A percentile compares a stretch with the other conserved stretches of the same genome.
phyloP scores from a whole-genome alignment of 78 protist genomes.

The Cavenderia fasciculata region DNA sequence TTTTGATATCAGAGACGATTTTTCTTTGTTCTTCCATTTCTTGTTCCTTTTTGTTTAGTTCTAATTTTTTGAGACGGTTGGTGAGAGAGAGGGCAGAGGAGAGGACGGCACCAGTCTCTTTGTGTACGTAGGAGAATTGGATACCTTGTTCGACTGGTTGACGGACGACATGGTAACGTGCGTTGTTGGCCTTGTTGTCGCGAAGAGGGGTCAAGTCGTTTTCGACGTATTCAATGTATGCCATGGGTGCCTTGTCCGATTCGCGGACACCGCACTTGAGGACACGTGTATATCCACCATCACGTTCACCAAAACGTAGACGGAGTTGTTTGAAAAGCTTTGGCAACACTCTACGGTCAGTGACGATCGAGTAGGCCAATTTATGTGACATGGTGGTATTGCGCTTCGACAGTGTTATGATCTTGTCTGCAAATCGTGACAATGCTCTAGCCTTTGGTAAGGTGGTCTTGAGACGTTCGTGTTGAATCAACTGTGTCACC shows the following conservation, averaged over 20 bases:
- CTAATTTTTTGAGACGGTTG: constrained; percentile 48
- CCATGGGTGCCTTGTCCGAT: constrained; percentile 72
- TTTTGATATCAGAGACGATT: too few species aligned
- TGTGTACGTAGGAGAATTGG: constrained; percentile 16
- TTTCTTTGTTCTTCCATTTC: neutral
- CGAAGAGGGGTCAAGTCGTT: constrained; percentile 54
- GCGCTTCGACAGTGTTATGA: constrained; percentile 76
- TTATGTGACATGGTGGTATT: constrained; percentile 59
- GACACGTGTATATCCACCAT: constrained; percentile 86
- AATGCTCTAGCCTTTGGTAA: constrained; percentile 81
- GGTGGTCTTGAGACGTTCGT: constrained; percentile 85
- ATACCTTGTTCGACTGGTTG: constrained; percentile 25
- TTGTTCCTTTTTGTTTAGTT: constrained; percentile 26
- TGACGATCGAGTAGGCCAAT: constrained; percentile 33
- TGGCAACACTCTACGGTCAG: constrained; percentile 27
- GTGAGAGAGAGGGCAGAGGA: constrained; percentile 58
- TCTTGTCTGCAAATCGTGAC: constrained; percentile 68
- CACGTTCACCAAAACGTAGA: constrained; percentile 36
- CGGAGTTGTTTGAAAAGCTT: constrained; percentile 52
- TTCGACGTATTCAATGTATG: constrained; percentile 83
- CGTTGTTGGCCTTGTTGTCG: constrained; percentile 56
- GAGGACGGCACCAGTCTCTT: constrained; percentile 28
- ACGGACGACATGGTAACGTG: neutral
- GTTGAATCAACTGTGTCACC: constrained; percentile 65
- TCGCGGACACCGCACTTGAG: constrained; percentile 58